These are phyloP conservation scores for Cryphonectria radicalis DNA, from an alignment of 2,329 filamentous ascomycete species.

Conservation along the genomic window DNA sequence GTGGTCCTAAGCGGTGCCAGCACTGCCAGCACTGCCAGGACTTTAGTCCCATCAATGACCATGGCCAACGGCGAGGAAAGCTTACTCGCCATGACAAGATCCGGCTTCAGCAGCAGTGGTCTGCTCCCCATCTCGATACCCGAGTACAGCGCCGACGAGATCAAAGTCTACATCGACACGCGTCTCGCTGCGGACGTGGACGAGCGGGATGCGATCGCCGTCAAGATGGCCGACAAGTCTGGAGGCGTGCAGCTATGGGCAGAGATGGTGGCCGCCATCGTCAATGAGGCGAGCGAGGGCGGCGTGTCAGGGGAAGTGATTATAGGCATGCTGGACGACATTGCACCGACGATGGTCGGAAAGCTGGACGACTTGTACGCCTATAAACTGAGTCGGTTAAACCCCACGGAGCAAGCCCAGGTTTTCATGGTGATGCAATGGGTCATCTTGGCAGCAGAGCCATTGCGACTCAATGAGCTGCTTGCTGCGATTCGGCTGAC, in stretches of 20 bases:
- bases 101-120: constrained; percentile 32
- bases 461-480: constrained; percentile 40
- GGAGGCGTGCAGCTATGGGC: constrained; percentile 42
- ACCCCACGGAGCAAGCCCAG: constrained; percentile 37
- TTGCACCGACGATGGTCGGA: constrained; percentile 10
- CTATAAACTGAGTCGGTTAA: constrained; percentile 41
- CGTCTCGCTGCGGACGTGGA: constrained; percentile 40
- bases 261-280: constrained; percentile 42
- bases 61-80: not conserved
- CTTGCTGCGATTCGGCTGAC: constrained; percentile 39
- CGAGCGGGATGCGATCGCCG: constrained; percentile 36
- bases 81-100: constrained; percentile 28
- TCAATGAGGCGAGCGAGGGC: constrained; percentile 42
- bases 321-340: constrained; percentile 28
- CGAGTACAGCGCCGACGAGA: constrained; percentile 39
- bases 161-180: constrained; percentile 39
- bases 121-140: constrained; percentile 37
- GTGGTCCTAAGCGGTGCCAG: not conserved
- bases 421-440: constrained; percentile 41
- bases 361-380: constrained; percentile 40
- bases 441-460: constrained; percentile 40
- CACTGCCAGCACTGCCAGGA: not conserved
- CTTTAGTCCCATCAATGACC: constrained; percentile 24
- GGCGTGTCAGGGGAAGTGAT: constrained; percentile 41
- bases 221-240: constrained; percentile 36